Evolutionary conservation across 352 stramenopile species (phyloP).

Genomic region (Pythium phragmitis): DNA sequence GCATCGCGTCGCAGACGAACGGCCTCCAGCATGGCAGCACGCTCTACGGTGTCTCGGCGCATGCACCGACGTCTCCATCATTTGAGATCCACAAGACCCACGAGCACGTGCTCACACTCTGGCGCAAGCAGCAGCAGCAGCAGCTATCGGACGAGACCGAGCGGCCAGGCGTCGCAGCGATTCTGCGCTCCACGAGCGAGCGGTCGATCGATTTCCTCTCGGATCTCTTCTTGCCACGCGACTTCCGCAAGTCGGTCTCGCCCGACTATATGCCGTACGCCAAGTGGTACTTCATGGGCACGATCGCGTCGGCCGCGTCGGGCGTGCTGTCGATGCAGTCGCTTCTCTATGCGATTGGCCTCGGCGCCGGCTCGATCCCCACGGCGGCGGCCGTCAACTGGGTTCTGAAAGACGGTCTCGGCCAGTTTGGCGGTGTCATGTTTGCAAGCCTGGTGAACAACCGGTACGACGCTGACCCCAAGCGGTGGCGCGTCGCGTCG

Average conservation of each 20-base stretch:
- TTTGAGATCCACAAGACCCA: constrained; percentile 39
- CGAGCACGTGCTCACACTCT: constrained; percentile 36
- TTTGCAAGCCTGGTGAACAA: constrained; percentile 92
- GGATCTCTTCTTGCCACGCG: constrained; percentile 89
- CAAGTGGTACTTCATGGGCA: constrained; percentile 81
- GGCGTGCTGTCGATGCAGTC: constrained; percentile 95
- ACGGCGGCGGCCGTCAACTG: constrained; percentile 95
- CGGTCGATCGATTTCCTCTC: constrained; percentile 53
- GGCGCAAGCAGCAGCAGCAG: constrained; percentile 26
- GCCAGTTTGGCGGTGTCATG: constrained; percentile 94
- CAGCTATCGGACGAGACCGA: not conserved
- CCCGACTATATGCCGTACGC: constrained; percentile 88
- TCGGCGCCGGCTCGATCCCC: constrained; percentile 83
- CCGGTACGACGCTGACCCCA: constrained; percentile 94
- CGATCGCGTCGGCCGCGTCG: constrained; percentile 72
- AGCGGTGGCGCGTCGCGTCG: constrained; percentile 92
- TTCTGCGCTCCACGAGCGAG: constrained; percentile 30
- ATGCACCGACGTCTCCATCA: constrained; percentile 1
- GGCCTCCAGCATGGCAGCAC: constrained; percentile 37
- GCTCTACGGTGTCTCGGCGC: constrained; percentile 29
- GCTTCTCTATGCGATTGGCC: constrained; percentile 92
- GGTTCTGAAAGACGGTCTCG: constrained; percentile 96
- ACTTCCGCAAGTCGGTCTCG: constrained; percentile 82
- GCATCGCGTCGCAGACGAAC: constrained; percentile 39
- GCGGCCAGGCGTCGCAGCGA: constrained; percentile 19